Evolutionary conservation across 495 filamentous ascomycete species (phyloP), one percentile per base, ranked within the genome.

Genomic region (Cercophora newfieldiana): DNA sequence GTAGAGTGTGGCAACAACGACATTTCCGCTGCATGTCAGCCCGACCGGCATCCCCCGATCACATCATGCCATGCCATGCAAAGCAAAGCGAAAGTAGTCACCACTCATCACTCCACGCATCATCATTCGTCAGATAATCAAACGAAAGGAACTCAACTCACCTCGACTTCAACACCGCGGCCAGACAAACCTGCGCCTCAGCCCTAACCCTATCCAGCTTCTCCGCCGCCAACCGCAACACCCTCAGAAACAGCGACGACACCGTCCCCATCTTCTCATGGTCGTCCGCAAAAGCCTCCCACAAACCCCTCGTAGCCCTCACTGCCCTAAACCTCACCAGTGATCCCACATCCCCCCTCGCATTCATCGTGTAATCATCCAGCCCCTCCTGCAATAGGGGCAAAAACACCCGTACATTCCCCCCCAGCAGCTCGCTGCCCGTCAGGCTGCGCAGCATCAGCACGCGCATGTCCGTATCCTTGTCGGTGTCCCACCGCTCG

Each of bases 261-360:
- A 78, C 72, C 14, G 73, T 31, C 51, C 66, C 50, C 1, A 58
- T 18, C 28, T 61, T 54, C 37, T 63, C 54, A 5, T 44, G 54
- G 65, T 37, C 67, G 26, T 54, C 61, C 64, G 44, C 67, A 24
- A 72, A 60, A 19, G 63, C 61, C 29, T 70, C 66, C 81, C 81
- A 83, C 29, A 84, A 57, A 5, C 72, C 75, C 31, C 76, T 79
- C 1, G 85, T 82, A 1, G 88, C 88, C 67, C 85, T 83, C 22
- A 97, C 83, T 29, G 91, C 94, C 71, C 93, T 90, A 16, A 92
- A 71, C 14, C 95, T 83, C 14, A 94, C 89, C 29, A 90, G 84
- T 1, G 92, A 96, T 3, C 95, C 95, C 61, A 97, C 82, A 71
- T 99, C 95, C 14, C 95, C 96, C 8, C 92, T 83, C 48, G 90